Evolutionary conservation across 139 green algal genomes (phyloP), one percentile per base, ranked within the genome.

Genomic region (Chlorella sp.): DNA sequence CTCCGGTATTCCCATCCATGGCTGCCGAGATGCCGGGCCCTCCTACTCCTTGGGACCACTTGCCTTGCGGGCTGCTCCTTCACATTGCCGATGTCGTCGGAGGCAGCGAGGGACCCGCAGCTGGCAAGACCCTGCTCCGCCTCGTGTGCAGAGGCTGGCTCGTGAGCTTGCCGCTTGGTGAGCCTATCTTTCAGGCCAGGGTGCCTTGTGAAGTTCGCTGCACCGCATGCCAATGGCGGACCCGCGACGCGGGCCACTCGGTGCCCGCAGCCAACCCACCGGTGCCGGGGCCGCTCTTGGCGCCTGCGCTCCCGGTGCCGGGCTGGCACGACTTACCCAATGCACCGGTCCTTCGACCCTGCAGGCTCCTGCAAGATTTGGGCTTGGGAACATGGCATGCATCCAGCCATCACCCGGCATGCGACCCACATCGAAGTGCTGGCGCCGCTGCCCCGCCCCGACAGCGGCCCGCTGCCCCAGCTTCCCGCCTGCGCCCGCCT

Each of bases 401-500:
- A 61, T 11, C n/a, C n/a, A 5, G n/a, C 81, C 12, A n/a, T 86
- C 14, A 57, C 57, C 0, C 81, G n/a, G 3, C 57, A 76, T 4
- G 81, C 36, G 3, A 53, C 36, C 0, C 32, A 40, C n/a, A 30
- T 86, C 0, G 60, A 71, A 5, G n/a, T 86, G 5, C 53, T 86
- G 32, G 81, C 81, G 57, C 81, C 81, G 57, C 81, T 86, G 81
- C 81, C 61, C 16, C 81, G 36, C 19, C 53, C 57, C 81, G 12
- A 3, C 57, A 36, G 12, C 81, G 42, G 57, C 30, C n/a, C n/a
- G 19, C 81, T 86, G 81, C 81, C 57, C 11, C 24, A 19, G 32
- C 57, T 86, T 15, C 14, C 57, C 0, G 26, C 40, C 19, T 71
- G 60, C 24, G 21, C 81, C 5, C 57, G 34, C 57, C 57, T 86